Base-by-base conservation (phyloP, 345 rosid species). In the Kandelia obovata region DNA sequence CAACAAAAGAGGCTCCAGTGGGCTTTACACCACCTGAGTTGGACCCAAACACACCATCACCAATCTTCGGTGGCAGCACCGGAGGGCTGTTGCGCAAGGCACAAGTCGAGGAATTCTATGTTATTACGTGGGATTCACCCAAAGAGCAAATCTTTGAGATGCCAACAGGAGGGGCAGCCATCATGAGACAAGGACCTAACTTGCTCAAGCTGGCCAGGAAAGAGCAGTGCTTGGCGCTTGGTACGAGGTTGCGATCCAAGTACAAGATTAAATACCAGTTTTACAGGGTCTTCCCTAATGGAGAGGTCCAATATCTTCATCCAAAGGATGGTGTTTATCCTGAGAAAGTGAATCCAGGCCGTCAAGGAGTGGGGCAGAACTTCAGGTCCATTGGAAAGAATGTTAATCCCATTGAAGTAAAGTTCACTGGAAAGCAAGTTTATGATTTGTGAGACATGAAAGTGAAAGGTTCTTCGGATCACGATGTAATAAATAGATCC, bases 111-210 rank as follows among this genome's bases (percentile, higher is more conserved):
- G 96, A 90, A 34, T 92, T 92, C 85, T 92, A 90, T 49, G 96
- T 90, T 9, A 90, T 88, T 25, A 88, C 96, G 53, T 92, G 95
- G 98, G 89, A 87, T 15, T 92, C 98, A 16, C 91, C 95, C 0
- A 89, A 88, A 67, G 96, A 92, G 71, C 98, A 89, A 78, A 84
- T 92, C 75, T 90, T 92, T 49, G 92, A 90, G 89, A 92, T 92
- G 98, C 92, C 92, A 5, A 92, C 96, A 0, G 95, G 95, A 3
- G 98, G 98, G 0, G 98, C 98, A 2, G 95, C 98, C 43, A 92
- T 89, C 59, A 92, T 89, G 95, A 89, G 96, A 68, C 73, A 88
- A 83, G 98, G 95, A 2, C 92, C 98, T 16, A 92, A 89, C 80
- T 43, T 90, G 83, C 80, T 92, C 64, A 91, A 91, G 83, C 43